Evolutionary conservation across 192 early-diverging fungal species (phyloP).

Genomic region (Coemansia sp.): DNA sequence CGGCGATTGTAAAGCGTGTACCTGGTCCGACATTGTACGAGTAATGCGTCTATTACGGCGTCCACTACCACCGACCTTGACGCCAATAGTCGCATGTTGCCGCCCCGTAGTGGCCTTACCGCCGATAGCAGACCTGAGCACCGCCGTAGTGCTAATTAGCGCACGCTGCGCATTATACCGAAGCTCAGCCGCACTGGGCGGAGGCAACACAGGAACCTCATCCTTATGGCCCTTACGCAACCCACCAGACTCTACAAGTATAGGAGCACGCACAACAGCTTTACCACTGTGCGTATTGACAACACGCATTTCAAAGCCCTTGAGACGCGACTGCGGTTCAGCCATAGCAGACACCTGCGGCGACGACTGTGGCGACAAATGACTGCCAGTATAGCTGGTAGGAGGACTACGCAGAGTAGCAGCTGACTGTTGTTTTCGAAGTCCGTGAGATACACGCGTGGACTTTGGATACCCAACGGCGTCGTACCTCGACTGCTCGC

Average conservation of each 20-base stretch:
- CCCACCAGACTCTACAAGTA: conserved; percentile 16
- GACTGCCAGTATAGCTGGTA: neutral
- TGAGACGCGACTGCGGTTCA: conserved; percentile 29
- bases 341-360: conserved; percentile 12
- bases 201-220: conserved; percentile 28
- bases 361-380: neutral
- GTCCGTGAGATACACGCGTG: conserved; percentile 14
- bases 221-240: conserved; percentile 9
- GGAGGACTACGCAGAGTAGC: neutral
- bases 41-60: neutral
- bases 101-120: conserved; percentile 8
- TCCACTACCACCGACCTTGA: conserved; percentile 6
- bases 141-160: conserved; percentile 40
- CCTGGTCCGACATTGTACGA: conserved; percentile 17
- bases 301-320: conserved; percentile 50
- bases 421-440: conserved; percentile 5
- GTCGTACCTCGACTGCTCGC: conserved; percentile 33
- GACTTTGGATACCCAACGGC: conserved; percentile 41
- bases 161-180: conserved; percentile 53
- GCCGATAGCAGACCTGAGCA: conserved; percentile 28
- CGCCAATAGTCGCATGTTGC: conserved; percentile 1
- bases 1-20: conserved; percentile 8
- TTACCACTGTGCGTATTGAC: conserved; percentile 50
- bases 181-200: conserved; percentile 44
- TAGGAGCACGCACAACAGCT: conserved; percentile 37